Evolutionary conservation across 208 protist species (phyloP).

Genomic region (Leptomonas seymouri): DNA sequence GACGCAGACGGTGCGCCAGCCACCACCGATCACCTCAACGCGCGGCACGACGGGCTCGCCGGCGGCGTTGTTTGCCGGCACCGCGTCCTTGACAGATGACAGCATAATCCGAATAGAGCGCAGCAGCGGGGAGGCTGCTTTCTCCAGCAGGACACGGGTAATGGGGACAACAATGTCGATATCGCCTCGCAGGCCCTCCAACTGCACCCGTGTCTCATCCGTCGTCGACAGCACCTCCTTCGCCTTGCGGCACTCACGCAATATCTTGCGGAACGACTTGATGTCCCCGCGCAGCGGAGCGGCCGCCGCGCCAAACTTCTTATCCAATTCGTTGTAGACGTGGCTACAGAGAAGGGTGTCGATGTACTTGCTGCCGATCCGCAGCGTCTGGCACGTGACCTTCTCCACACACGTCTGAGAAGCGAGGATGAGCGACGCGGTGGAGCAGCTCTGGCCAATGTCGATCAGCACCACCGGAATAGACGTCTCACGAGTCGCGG

Average conservation of each 20-base stretch:
- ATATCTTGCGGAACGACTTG: slow-evolving; percentile 57
- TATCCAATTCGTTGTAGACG: slow-evolving; percentile 57
- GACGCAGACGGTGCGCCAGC: slow-evolving; percentile 70
- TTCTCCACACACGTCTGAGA: slow-evolving; percentile 40
- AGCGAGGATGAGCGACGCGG: slow-evolving; percentile 37
- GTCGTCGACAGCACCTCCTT: slow-evolving; percentile 80
- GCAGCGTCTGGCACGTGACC: slow-evolving; percentile 37
- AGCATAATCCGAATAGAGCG: slow-evolving; percentile 45
- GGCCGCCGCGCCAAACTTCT: slow-evolving; percentile 25
- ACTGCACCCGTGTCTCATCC: slow-evolving; percentile 49
- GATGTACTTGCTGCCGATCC: slow-evolving; percentile 57
- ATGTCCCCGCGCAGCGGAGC: slow-evolving; percentile 42
- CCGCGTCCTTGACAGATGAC: slow-evolving; percentile 26
- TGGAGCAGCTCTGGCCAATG: slow-evolving; percentile 58
- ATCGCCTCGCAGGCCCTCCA: slow-evolving; percentile 57
- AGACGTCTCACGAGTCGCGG: slow-evolving; percentile 24
- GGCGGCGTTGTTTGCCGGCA: slow-evolving; percentile 2
- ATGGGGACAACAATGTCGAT: slow-evolving; percentile 52
- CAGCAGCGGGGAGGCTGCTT: slow-evolving; percentile 36
- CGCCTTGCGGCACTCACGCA: slow-evolving; percentile 65
- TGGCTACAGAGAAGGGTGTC: slow-evolving; percentile 53
- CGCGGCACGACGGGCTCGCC: slow-evolving; percentile 25
- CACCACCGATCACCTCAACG: slow-evolving; percentile 76
- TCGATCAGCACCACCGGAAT: slow-evolving; percentile 58
- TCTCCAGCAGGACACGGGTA: slow-evolving; percentile 39